phyloP scores from a whole-genome alignment of 495 filamentous ascomycete species.

The Trichoderma reesei region DNA sequence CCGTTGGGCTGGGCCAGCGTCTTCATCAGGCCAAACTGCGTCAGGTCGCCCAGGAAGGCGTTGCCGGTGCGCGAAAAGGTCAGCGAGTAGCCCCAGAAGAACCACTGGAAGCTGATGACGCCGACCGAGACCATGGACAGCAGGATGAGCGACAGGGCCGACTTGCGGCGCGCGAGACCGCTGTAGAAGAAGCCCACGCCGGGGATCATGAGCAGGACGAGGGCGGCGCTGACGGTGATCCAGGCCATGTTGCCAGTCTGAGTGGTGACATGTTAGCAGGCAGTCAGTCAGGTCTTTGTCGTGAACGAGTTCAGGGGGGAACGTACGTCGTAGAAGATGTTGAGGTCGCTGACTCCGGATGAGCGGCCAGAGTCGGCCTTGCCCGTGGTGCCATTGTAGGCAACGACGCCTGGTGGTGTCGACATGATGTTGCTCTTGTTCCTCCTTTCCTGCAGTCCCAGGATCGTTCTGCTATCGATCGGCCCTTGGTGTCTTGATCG shows the following conservation, averaged over 20 bases:
- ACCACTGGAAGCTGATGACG: slow-evolving; percentile 88
- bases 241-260: slow-evolving; percentile 10
- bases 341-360: slow-evolving; percentile 21
- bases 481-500: background rate
- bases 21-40: slow-evolving; percentile 68
- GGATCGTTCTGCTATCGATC: background rate
- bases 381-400: slow-evolving; percentile 24
- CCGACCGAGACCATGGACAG: slow-evolving; percentile 78
- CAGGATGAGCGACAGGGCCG: slow-evolving; percentile 86
- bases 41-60: slow-evolving; percentile 72
- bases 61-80: slow-evolving; percentile 79
- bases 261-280: background rate
- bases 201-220: slow-evolving; percentile 43
- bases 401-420: slow-evolving; percentile 21
- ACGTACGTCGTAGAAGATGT: slow-evolving; percentile 28
- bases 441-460: background rate
- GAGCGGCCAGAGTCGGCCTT: slow-evolving; percentile 22
- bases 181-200: slow-evolving; percentile 95
- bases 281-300: too few species aligned
- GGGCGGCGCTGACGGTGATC: slow-evolving; percentile 17
- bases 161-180: slow-evolving; percentile 85
- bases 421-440: slow-evolving; percentile 18
- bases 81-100: slow-evolving; percentile 95
- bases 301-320: too few species aligned
- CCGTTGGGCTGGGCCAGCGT: slow-evolving; percentile 67